These are phyloP conservation scores for Solanum sparsipilum DNA, from an alignment of 257 asterid species.

Conservation along the genomic window DNA sequence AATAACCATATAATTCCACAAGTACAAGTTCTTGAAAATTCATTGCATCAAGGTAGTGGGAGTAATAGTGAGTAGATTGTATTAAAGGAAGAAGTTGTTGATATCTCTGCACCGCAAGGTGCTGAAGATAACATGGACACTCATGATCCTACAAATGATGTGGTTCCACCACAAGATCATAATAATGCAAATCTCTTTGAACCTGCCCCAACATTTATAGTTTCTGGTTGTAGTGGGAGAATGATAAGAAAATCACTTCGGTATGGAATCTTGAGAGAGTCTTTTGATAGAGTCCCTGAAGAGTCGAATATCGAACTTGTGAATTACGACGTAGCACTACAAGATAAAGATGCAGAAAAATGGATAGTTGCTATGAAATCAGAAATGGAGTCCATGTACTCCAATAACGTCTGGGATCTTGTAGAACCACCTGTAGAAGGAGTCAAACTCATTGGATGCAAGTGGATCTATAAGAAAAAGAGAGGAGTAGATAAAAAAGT, in stretches of 20 bases:
- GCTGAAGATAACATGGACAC: neutral
- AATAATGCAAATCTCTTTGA: neutral
- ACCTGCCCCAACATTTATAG: neutral
- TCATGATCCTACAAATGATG: neutral
- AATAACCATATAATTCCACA: neutral
- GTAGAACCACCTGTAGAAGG: neutral
- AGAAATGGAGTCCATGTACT: neutral
- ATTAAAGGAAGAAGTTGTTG: neutral
- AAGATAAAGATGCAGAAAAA: too few relatives aligned
- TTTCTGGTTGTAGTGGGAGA: neutral
- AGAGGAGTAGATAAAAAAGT: neutral
- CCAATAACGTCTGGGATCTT: neutral
- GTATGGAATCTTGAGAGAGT: neutral
- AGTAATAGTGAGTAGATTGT: neutral
- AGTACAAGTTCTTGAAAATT: neutral
- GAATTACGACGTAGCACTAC: neutral
- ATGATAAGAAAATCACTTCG: neutral
- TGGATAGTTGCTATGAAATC: too few relatives aligned
- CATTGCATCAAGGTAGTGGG: neutral
- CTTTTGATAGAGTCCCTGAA: neutral
- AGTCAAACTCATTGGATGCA: neutral
- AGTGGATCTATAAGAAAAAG: neutral
- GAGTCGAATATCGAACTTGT: neutral
- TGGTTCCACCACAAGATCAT: neutral
- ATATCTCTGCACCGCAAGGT: neutral